Base-by-base conservation (phyloP, 306 rosid species). In the Psophocarpus tetragonolobus region DNA sequence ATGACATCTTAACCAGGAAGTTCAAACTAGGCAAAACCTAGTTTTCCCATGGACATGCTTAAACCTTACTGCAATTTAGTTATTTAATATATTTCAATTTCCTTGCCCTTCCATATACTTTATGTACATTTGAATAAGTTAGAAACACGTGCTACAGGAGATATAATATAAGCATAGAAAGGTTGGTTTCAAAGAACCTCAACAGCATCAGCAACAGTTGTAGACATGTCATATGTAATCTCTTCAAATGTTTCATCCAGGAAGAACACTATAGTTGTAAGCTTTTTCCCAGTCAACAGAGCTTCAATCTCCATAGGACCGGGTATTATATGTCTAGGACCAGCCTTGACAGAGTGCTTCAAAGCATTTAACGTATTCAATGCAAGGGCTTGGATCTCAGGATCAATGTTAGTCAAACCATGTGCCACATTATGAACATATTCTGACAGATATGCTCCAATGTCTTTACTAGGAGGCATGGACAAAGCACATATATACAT, bases 221-320 rank as follows among this genome's bases (percentile, higher is more conserved):
- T 92, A 45, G 93, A 86, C 96, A 96, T 92, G 81, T 91, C 98
- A 76, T 91, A 96, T 0, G 94, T 83, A 56, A 96, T 92, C 84
- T 96, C 99, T 91, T 96, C 99, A 53, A 96, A 96, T 50, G 97
- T 96, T 82, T 92, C 99, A 74, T 96, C 99, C 84, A 96, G 77
- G 79, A 96, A 96, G 77, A 91, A 92, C 54, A 96, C 98, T 54
- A 92, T 91, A 27, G 90, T 96, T 53, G 99, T 96, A 39, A 96
- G 98, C 85, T 87, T 96, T 84, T 84, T 90, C 85, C 91, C 90
- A 0, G 90, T 92, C 74, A 96, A 82, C 79, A 92, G 80, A 38
- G 97, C 94, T 85, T 90, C 98, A 82, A 96, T 91, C 88, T 96
- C 99, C 72, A 91, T 96, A 5, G 91, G 93, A 6, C 86, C 98